Conservation (phyloP, 768 basidiomycete species). For the Lactifluus pinguis region DNA sequence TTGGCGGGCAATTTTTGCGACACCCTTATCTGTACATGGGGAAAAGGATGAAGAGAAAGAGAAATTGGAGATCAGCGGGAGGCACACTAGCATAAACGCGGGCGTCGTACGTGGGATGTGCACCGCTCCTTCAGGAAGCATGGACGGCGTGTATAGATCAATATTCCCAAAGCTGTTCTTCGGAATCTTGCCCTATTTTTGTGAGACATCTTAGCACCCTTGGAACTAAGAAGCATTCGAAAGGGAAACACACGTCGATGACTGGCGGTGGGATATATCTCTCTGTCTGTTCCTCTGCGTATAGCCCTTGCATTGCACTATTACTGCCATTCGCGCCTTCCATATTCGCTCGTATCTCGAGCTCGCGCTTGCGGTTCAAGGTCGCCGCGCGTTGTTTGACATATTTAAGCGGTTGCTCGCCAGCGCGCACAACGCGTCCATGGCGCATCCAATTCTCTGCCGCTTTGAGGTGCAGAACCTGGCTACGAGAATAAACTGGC, state of each 20-base stretch:
- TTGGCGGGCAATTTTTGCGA: conserved; percentile 79
- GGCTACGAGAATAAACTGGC: conserved; percentile 78
- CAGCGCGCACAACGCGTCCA: conserved; percentile 63
- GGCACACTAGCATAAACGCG: neutral
- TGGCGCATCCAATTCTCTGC: conserved; percentile 93
- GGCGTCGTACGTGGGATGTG: conserved; percentile 78
- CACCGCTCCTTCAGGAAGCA: conserved; percentile 81
- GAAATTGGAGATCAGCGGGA: neutral
- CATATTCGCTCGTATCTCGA: conserved; percentile 44
- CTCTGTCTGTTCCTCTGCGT: conserved; percentile 79
- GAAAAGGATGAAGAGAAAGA: neutral
- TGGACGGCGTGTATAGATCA: conserved; percentile 89
- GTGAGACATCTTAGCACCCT: neutral
- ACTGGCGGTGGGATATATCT: conserved; percentile 72
- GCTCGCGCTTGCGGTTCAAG: conserved; percentile 63
- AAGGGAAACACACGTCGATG: conserved; percentile 39
- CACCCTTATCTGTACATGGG: conserved; percentile 45
- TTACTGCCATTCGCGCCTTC: conserved; percentile 25
- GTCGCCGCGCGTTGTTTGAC: conserved; percentile 82
- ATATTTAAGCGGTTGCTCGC: conserved; percentile 82
- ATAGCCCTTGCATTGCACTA: conserved; percentile 70
- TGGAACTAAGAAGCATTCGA: neutral
- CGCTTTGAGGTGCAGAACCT: conserved; percentile 80
- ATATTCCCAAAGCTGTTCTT: conserved; percentile 97
- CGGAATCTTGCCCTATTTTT: conserved; percentile 73